Percentiles rank a stretch among this genome's conserved stretches.
These are phyloP conservation scores for Pascua guehoae DNA, from an alignment of 1,284 basidiomycete species.

Conservation along the genomic window DNA sequence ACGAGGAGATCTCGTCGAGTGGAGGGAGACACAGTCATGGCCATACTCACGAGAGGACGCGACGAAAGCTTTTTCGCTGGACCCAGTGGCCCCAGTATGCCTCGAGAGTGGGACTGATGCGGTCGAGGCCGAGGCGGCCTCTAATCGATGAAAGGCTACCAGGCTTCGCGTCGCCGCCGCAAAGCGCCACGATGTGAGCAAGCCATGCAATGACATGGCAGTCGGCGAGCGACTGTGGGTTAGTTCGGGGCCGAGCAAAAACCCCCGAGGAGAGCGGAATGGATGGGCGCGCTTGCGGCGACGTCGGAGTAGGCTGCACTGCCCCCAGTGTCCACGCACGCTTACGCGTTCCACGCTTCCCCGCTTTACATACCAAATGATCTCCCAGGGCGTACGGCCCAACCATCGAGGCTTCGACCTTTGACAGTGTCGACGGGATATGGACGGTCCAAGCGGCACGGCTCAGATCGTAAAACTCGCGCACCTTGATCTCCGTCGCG, in stretches of 20 bases:
- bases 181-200: conserved; percentile 59
- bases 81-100: conserved; percentile 64
- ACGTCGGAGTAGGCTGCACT: not conserved
- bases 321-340: not conserved
- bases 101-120: conserved; percentile 40
- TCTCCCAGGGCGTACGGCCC: conserved; percentile 70
- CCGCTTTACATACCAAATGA: conserved; percentile 41
- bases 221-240: conserved; percentile 65
- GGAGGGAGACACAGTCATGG: no score
- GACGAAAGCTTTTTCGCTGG: conserved; percentile 60
- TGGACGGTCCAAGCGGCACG: conserved; percentile 52
- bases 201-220: conserved; percentile 76
- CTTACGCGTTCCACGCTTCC: not conserved
- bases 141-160: conserved; percentile 46
- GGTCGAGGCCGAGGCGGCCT: conserved; percentile 30
- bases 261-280: not conserved
- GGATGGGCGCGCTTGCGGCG: no score
- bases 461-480: conserved; percentile 48
- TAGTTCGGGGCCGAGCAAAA: not conserved
- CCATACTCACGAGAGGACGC: no score
- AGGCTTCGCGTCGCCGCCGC: conserved; percentile 56
- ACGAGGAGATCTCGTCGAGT: no score
- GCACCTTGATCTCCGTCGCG: conserved; percentile 28
- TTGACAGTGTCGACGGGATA: conserved; percentile 52
- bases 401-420: conserved; percentile 60